Conservation (phyloP, 2,329 filamentous ascomycete genomes). For the Hymenoscyphus albidus region DNA sequence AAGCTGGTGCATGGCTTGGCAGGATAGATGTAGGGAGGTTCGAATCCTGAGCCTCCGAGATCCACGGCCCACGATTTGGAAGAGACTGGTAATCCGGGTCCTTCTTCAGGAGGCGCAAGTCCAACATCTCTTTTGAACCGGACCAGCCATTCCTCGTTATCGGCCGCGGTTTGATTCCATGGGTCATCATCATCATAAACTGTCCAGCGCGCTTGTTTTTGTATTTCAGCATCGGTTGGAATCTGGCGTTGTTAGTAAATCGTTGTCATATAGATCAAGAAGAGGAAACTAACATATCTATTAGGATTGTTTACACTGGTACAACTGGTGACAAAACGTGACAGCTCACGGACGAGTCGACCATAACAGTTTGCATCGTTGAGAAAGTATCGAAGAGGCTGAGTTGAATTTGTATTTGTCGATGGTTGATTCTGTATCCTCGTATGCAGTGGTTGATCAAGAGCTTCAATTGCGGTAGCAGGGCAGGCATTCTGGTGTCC, state of each 20-base stretch:
- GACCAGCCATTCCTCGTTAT: slow-evolving; percentile 60
- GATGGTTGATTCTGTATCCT: slow-evolving; percentile 29
- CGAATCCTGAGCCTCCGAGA: slow-evolving; percentile 53
- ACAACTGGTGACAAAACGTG: slow-evolving; percentile 48
- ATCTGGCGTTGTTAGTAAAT: slow-evolving; percentile 22
- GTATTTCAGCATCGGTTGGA: slow-evolving; percentile 59
- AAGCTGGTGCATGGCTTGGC: slow-evolving; percentile 38
- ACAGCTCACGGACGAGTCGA: slow-evolving; percentile 51
- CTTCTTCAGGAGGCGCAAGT: slow-evolving; percentile 45
- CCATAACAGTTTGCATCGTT: slow-evolving; percentile 60
- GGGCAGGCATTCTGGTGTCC: background rate
- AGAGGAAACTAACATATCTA: slow-evolving; percentile 39
- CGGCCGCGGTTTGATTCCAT: slow-evolving; percentile 61
- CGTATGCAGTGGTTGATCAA: slow-evolving; percentile 19
- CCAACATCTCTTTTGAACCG: slow-evolving; percentile 58
- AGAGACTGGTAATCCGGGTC: slow-evolving; percentile 45
- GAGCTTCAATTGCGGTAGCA: slow-evolving; percentile 1
- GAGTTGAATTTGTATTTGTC: slow-evolving; percentile 28
- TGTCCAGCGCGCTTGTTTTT: slow-evolving; percentile 60
- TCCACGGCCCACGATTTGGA: slow-evolving; percentile 44
- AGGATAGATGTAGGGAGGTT: slow-evolving; percentile 51
- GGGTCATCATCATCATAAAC: slow-evolving; percentile 62
- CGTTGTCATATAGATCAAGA: background rate
- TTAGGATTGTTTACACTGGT: slow-evolving; percentile 60
- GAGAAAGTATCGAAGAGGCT: slow-evolving; percentile 43